A percentile compares a stretch with the other conserved stretches of the same genome.
phyloP scores from a whole-genome alignment of 140 eudicot species.

The Stevia rebaudiana region DNA sequence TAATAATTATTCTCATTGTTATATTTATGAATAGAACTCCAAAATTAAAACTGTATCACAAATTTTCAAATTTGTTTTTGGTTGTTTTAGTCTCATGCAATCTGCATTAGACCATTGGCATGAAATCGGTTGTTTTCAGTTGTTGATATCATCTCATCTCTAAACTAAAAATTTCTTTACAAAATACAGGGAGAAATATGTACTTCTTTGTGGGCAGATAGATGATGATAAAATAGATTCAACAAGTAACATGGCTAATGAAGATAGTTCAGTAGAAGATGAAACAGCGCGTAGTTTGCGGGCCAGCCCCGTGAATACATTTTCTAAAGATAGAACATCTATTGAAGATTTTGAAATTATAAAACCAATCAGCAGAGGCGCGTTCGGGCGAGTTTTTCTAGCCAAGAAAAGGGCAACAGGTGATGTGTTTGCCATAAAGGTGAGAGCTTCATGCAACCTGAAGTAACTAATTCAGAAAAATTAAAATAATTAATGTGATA shows the following conservation, averaged over 20 bases:
- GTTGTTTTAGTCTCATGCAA: neutral
- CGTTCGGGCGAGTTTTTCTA: slow-evolving; percentile 94
- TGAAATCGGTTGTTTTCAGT: slow-evolving; percentile 17
- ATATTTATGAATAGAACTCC: slow-evolving; percentile 3
- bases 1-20: neutral
- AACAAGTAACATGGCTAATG: slow-evolving; percentile 47
- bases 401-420: slow-evolving; percentile 97
- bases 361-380: slow-evolving; percentile 98
- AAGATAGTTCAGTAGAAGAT: slow-evolving; percentile 81
- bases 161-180: neutral
- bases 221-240: slow-evolving; percentile 79
- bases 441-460: slow-evolving; percentile 32
- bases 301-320: slow-evolving; percentile 82
- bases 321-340: slow-evolving; percentile 83
- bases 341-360: slow-evolving; percentile 99
- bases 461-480: slow-evolving; percentile 1
- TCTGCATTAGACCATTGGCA: slow-evolving; percentile 11
- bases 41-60: slow-evolving; percentile 11
- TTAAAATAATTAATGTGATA: neutral
- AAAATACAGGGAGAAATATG: slow-evolving; percentile 84
- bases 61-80: slow-evolving; percentile 1
- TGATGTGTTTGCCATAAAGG: slow-evolving; percentile 98
- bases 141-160: slow-evolving; percentile 8
- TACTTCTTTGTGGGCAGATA: slow-evolving; percentile 86
- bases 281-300: slow-evolving; percentile 83